Percentiles rank a stretch among this genome's conserved stretches.
These are phyloP conservation scores for Sporothrix globosa DNA, from an alignment of 2,329 filamentous ascomycete species.

Conservation along the genomic window DNA sequence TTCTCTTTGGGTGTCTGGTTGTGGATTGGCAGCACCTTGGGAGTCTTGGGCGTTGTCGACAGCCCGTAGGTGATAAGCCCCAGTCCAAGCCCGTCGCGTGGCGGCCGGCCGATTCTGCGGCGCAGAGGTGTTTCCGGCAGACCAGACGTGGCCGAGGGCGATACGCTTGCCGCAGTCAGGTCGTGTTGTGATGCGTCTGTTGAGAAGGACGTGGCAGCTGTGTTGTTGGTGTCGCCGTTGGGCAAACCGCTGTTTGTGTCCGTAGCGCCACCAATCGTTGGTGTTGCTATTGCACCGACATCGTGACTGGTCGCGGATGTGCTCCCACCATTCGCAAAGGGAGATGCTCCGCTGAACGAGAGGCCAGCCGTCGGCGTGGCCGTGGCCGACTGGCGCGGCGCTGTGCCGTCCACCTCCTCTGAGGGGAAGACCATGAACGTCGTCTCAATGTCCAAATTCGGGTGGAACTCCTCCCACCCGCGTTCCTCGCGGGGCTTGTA, in stretches of 20 bases:
- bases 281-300: background rate
- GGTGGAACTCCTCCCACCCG: slow-evolving; percentile 97
- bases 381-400: slow-evolving; percentile 49
- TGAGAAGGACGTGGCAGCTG: background rate
- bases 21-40: slow-evolving; percentile 72
- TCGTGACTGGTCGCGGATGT: background rate
- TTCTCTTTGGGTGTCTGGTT: slow-evolving; percentile 81
- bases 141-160: slow-evolving; percentile 1
- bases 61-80: slow-evolving; percentile 56
- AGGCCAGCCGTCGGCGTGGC: slow-evolving; percentile 35
- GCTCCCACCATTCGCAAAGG: slow-evolving; percentile 7
- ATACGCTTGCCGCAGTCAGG: background rate
- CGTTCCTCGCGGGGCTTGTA: slow-evolving; percentile 97
- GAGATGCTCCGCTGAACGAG: background rate
- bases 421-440: slow-evolving; percentile 77
- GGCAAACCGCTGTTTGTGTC: slow-evolving; percentile 13
- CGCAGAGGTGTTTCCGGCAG: slow-evolving; percentile 38
- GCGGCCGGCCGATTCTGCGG: slow-evolving; percentile 50
- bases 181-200: slow-evolving; percentile 10
- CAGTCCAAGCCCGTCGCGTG: slow-evolving; percentile 52
- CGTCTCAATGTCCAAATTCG: slow-evolving; percentile 86
- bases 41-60: slow-evolving; percentile 55
- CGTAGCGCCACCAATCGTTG: background rate
- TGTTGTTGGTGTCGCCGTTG: slow-evolving; percentile 20
- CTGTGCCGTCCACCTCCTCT: slow-evolving; percentile 80